Evolutionary conservation across 805 yeast species (phyloP).

Genomic region (Starmerella bombi): DNA sequence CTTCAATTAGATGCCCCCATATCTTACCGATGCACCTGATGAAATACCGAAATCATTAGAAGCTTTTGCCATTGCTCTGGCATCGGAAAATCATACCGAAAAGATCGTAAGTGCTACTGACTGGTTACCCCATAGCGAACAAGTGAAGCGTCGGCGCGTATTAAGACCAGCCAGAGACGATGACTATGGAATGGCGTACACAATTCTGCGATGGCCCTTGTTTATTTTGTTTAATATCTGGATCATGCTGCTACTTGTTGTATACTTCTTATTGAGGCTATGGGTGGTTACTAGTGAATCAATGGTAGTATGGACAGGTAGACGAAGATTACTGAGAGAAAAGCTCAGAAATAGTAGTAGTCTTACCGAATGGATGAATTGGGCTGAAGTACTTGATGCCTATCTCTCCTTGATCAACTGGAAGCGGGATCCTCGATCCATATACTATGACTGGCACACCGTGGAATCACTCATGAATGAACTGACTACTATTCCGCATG

Average conservation of each 20-base stretch:
- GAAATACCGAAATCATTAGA: slow-evolving; percentile 9
- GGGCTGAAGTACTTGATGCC: slow-evolving; percentile 46
- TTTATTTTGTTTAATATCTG: slow-evolving; percentile 40
- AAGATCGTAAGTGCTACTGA: slow-evolving; percentile 22
- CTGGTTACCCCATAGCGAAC: slow-evolving; percentile 16
- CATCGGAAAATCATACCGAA: slow-evolving; percentile 12
- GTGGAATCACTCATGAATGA: slow-evolving; percentile 37
- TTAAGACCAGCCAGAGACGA: slow-evolving; percentile 10
- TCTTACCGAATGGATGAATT: slow-evolving; percentile 49
- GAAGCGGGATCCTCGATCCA: slow-evolving; percentile 47
- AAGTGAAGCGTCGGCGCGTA: slow-evolving; percentile 4
- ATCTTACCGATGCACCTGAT: too few species aligned
- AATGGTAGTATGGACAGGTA: slow-evolving; percentile 47
- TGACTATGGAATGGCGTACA: slow-evolving; percentile 32
- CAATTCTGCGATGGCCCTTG: slow-evolving; percentile 53
- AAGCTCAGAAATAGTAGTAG: slow-evolving; percentile 37
- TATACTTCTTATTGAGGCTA: slow-evolving; percentile 42
- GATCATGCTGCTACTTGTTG: slow-evolving; percentile 37
- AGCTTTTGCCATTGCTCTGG: slow-evolving; percentile 15
- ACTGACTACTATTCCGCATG: slow-evolving; percentile 27
- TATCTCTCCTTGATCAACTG: slow-evolving; percentile 49
- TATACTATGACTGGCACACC: slow-evolving; percentile 56
- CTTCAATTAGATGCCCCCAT: too few species aligned
- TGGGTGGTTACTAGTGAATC: slow-evolving; percentile 54
- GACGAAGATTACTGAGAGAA: slow-evolving; percentile 37